Percentiles rank a stretch among this genome's conserved stretches.
Conservation (phyloP, 441 rosid species). For the Croton laevigatus region DNA sequence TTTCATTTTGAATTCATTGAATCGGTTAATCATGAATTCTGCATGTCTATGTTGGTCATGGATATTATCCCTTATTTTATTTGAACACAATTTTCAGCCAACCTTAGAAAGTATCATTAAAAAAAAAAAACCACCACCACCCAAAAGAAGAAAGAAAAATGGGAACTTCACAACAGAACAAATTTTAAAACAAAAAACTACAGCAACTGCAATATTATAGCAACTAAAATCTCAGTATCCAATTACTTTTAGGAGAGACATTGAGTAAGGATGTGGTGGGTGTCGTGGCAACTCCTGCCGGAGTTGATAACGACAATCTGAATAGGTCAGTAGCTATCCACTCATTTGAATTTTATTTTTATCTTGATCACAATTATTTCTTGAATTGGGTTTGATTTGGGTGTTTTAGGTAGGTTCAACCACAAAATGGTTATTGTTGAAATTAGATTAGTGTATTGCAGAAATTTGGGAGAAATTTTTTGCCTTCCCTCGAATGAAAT, state of each 20-base stretch:
- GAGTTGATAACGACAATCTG: conserved; percentile 55
- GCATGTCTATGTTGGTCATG: background rate
- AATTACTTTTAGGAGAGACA: conserved; percentile 31
- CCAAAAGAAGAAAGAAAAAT: conserved; percentile 19
- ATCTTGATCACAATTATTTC: background rate
- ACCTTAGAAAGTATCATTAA: conserved; percentile 46
- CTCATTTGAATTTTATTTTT: background rate
- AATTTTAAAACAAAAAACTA: conserved; percentile 15
- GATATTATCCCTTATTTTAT: background rate
- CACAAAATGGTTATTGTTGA: too few species aligned
- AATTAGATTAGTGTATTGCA: too few species aligned
- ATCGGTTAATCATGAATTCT: too few species aligned
- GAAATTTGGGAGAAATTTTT: too few species aligned
- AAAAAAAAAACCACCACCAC: conserved; percentile 22
- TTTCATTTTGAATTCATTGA: conserved; percentile 12
- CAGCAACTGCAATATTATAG: conserved; percentile 51
- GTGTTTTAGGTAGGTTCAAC: too few species aligned
- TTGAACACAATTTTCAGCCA: conserved; percentile 31
- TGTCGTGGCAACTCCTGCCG: conserved; percentile 63
- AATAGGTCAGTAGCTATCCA: conserved; percentile 45
- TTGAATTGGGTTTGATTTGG: too few species aligned
- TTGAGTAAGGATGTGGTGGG: conserved; percentile 53
- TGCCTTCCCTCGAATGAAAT: too few species aligned
- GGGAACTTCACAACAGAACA: conserved; percentile 25
- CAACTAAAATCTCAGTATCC: conserved; percentile 39